These are phyloP conservation scores for Aquilaria malaccensis DNA, from an alignment of 345 rosid species.

Conservation along the genomic window DNA sequence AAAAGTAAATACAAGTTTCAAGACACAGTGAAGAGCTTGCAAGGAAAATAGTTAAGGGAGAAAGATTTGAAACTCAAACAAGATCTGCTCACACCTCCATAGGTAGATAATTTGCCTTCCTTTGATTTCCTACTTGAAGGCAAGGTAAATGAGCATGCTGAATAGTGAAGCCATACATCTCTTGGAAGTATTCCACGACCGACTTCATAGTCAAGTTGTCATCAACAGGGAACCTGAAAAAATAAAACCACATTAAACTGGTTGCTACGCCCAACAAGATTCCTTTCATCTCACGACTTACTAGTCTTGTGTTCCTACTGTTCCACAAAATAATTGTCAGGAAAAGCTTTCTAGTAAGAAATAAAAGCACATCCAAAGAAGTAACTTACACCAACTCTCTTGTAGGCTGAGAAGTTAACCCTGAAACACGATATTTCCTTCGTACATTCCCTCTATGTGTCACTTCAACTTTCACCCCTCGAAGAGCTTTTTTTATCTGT, in stretches of 20 bases:
- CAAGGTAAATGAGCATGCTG: slow-evolving; percentile 91
- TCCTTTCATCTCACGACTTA: no score
- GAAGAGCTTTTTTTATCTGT: slow-evolving; percentile 85
- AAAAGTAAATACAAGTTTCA: slow-evolving; percentile 13
- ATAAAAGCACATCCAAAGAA: not conserved
- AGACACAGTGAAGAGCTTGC: not conserved
- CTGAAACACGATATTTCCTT: slow-evolving; percentile 97
- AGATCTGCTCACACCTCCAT: slow-evolving; percentile 60
- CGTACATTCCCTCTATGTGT: slow-evolving; percentile 86
- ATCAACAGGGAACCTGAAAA: slow-evolving; percentile 89
- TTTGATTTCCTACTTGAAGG: slow-evolving; percentile 98
- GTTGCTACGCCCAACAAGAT: no score
- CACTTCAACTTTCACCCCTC: slow-evolving; percentile 99
- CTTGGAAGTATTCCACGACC: slow-evolving; percentile 93
- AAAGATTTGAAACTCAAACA: not conserved
- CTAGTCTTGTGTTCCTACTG: no score
- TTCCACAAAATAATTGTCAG: no score
- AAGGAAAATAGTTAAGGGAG: not conserved
- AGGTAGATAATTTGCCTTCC: slow-evolving; percentile 96
- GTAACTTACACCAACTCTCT: slow-evolving; percentile 80
- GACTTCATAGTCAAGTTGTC: slow-evolving; percentile 93
- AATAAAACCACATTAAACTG: not conserved
- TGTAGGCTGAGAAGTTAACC: slow-evolving; percentile 94
- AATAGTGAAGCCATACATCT: slow-evolving; percentile 97
- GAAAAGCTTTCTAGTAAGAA: not conserved